Percentiles rank a stretch among this genome's conserved stretches.
Evolutionary conservation across 441 rosid species (phyloP).

Genomic region (Pelargonium fulgidum): DNA sequence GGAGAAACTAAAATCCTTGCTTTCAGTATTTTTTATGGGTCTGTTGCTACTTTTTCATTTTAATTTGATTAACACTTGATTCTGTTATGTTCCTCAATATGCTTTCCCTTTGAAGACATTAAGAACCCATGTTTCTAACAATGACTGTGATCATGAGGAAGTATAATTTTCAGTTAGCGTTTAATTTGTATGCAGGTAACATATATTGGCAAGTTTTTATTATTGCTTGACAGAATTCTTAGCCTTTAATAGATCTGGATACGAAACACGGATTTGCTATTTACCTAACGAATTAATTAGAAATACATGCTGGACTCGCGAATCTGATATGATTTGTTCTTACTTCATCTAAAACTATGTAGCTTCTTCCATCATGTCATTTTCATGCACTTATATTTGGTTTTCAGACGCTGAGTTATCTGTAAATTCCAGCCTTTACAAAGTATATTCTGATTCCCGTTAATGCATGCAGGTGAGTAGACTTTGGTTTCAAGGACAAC

Average conservation of each 20-base stretch:
- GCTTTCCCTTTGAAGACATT: no score
- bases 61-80: background rate
- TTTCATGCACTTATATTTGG: conserved; percentile 8
- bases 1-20: background rate
- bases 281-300: no score
- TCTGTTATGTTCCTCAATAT: background rate
- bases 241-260: no score
- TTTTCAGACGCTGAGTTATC: background rate
- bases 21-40: background rate
- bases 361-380: background rate
- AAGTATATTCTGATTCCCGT: conserved; percentile 17
- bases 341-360: background rate
- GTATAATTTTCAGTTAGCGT: background rate
- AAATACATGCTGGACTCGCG: no score
- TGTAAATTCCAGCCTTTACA: conserved; percentile 21
- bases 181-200: background rate
- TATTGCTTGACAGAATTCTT: background rate
- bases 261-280: no score
- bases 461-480: conserved; percentile 58
- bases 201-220: background rate
- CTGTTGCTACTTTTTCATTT: background rate
- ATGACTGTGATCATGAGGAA: background rate
- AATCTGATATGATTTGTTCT: background rate
- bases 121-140: background rate
- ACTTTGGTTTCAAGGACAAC: conserved; percentile 66